phyloP scores from a whole-genome alignment of 176 grass and related monocot genomes.

The Puccinellia tenuiflora region DNA sequence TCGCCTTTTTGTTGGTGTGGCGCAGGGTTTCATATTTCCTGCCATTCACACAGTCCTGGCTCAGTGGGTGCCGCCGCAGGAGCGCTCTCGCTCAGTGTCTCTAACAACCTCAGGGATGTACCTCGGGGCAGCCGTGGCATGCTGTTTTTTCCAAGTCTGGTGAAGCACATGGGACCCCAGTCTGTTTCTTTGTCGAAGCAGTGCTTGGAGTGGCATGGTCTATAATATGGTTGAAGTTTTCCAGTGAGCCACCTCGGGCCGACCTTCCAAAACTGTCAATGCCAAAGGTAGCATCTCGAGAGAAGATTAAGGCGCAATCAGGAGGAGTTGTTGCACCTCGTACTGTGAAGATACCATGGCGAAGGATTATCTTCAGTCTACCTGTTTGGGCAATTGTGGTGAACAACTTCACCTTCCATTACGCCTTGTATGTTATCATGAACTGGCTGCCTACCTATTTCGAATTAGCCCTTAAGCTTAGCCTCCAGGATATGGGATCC shows the following conservation, averaged over 20 bases:
- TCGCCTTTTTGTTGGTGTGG: conserved; percentile 7
- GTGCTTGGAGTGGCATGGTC: conserved; percentile 1
- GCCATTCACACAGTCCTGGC: neutral
- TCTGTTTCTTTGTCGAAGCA: neutral
- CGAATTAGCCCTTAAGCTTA: neutral
- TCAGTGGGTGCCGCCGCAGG: neutral
- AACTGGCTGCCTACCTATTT: conserved; percentile 14
- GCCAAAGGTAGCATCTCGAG: neutral
- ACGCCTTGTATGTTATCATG: conserved; percentile 10
- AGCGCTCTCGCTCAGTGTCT: neutral
- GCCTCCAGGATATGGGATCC: conserved; percentile 12
- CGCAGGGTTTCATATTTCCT: conserved; percentile 8
- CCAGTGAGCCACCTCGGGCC: neutral
- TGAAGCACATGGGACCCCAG: conserved; percentile 3
- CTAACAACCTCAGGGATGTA: neutral
- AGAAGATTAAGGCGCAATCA: neutral
- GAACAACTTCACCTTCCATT: conserved; percentile 15
- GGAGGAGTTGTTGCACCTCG: neutral
- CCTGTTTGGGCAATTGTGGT: conserved; percentile 4
- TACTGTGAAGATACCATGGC: conserved; percentile 2
- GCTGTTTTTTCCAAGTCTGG: conserved; percentile 1
- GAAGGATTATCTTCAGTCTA: conserved; percentile 3
- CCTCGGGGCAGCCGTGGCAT: neutral
- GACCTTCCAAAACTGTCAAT: conserved; percentile 1
- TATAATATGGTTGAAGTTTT: neutral